Percentiles rank a stretch among this genome's conserved stretches.
phyloP scores from a whole-genome alignment of 2,329 filamentous ascomycete species.

The Thielaviopsis musarum region DNA sequence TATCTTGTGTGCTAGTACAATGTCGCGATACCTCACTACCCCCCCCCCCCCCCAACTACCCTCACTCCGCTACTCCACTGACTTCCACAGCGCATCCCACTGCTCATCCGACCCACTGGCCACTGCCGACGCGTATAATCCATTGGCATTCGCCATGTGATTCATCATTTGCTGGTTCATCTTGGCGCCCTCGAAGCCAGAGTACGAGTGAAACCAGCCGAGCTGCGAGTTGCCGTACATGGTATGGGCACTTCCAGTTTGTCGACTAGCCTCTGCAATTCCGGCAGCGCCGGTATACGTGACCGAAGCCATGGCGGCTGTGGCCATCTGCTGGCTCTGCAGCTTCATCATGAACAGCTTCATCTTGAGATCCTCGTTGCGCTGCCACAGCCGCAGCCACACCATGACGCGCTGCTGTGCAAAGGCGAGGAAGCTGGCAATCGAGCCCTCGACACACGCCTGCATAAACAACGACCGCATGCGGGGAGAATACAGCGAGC shows the following conservation, averaged over 20 bases:
- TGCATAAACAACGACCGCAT: conserved; percentile 22
- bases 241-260: conserved; percentile 17
- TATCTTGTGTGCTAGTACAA: too few relatives aligned
- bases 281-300: conserved; percentile 21
- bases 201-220: conserved; percentile 21
- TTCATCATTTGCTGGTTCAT: conserved; percentile 20
- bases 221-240: conserved; percentile 20
- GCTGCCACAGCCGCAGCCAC: conserved; percentile 18
- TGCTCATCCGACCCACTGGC: conserved; percentile 13
- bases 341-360: conserved; percentile 20
- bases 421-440: conserved; percentile 18
- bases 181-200: conserved; percentile 20
- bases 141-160: conserved; percentile 18
- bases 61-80: conserved; percentile 19
- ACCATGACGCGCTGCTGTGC: conserved; percentile 17
- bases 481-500: conserved; percentile 22
- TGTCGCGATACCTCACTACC: too few relatives aligned
- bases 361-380: conserved; percentile 17
- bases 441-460: conserved; percentile 16
- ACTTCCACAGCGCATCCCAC: conserved; percentile 17
- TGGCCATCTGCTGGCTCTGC: conserved; percentile 15
- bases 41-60: too few relatives aligned
- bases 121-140: conserved; percentile 16
- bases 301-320: conserved; percentile 15
- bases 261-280: conserved; percentile 14